Base-by-base conservation (phyloP, 2,329 filamentous ascomycete genomes). In the Venturia aucupariae region DNA sequence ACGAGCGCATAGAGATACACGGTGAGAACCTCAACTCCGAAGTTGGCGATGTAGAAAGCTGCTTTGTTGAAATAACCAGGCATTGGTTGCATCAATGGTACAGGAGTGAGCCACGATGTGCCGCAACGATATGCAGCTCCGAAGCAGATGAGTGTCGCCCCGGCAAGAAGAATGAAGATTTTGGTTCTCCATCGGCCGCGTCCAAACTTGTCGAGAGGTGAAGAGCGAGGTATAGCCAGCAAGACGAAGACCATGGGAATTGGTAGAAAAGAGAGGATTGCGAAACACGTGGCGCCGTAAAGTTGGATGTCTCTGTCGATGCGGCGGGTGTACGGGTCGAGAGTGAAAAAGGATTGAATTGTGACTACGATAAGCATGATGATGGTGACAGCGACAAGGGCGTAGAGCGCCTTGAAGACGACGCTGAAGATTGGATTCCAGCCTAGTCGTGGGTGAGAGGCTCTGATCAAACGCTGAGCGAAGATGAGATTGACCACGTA, bases 11-110 rank as follows among this genome's bases (percentile, higher is more conserved):
- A 93, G 10, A 86, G 76, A 63, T 81, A 82, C 4, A 93, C 81
- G 44, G 91, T 85, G 30, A 88, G 71, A 48, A 92, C 77, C 75
- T 96, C 92, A 44, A 92, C 79, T 19, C 78, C 78, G 71, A 90
- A 95, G 76, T 90, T 89, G 78, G 94, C 90, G 71, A 86, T 76
- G 77, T 94, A 96, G 78, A 91, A 96, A 70, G 83, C 85, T 1
- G 86, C 83, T 72, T 87, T 89, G 70, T 78, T 78, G 70, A 90
- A 83, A 72, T 87, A 93, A 82, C 86, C 89, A 5, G 86, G 86
- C 1, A 89, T 85, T 55, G 77, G 64, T 71, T 69, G 3, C 79
- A 84, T 35, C 80, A 81, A 30, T 5, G 75, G 71, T 0, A 75
- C 71, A 0, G 77, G 76, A 0, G 78, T 71, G 64, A 79, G 78